These are phyloP conservation scores for Excoecaria cochinchinensis DNA, from an alignment of 345 rosid genomes.

Conservation along the genomic window DNA sequence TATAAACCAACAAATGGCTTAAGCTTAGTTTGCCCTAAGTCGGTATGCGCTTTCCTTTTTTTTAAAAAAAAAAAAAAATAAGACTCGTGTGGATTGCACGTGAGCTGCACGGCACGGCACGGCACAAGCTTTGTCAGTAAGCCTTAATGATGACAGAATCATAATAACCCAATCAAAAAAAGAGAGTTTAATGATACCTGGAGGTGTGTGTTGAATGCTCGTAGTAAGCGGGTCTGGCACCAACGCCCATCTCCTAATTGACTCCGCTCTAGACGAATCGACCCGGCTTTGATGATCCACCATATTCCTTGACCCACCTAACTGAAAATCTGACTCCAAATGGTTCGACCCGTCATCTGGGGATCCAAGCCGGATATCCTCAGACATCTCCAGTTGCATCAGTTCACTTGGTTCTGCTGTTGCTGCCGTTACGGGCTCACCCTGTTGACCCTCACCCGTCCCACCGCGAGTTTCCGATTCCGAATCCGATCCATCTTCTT, in stretches of 20 bases:
- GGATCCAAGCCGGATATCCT: constrained; percentile 73
- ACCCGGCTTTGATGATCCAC: constrained; percentile 33
- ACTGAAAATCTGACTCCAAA: constrained; percentile 53
- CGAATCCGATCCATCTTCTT: constrained; percentile 25
- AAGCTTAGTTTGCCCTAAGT: not conserved
- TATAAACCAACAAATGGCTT: too few relatives aligned
- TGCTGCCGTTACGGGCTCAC: constrained; percentile 16
- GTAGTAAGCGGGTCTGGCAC: constrained; percentile 28
- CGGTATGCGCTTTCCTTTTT: too few relatives aligned
- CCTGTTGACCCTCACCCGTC: constrained; percentile 15
- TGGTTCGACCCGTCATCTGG: constrained; percentile 76
- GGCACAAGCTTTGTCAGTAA: too few relatives aligned
- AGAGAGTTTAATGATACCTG: constrained; percentile 32
- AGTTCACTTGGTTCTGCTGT: constrained; percentile 60
- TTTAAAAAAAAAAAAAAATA: too few relatives aligned
- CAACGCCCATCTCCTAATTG: constrained; percentile 51
- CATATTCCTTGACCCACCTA: constrained; percentile 24
- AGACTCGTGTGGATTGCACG: too few relatives aligned
- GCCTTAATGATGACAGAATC: too few relatives aligned
- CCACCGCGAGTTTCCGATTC: constrained; percentile 18
- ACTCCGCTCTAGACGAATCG: constrained; percentile 47
- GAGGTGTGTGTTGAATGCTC: constrained; percentile 28
- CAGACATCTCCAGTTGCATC: constrained; percentile 78
- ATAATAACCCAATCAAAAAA: not conserved
- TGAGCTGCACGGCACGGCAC: too few relatives aligned